Evolutionary conservation across 306 rosid species (phyloP).

Genomic region (Malus sieversii): DNA sequence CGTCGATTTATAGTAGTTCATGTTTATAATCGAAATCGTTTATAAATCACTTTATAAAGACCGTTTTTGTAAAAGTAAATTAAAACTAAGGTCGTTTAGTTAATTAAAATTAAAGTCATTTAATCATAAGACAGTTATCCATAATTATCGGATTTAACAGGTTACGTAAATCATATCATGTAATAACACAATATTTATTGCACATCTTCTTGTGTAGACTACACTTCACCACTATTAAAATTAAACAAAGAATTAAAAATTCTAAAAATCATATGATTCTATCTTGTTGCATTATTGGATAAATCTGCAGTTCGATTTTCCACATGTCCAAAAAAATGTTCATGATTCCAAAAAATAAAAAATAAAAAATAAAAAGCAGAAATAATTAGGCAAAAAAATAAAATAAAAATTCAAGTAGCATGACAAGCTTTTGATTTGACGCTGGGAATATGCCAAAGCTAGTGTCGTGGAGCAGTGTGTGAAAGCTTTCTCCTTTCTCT

Average conservation of each 20-base stretch:
- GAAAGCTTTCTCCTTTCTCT: neutral
- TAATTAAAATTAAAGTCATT: rapidly evolving
- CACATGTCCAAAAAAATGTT: neutral
- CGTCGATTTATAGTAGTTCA: no score
- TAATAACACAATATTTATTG: neutral
- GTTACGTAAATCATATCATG: neutral
- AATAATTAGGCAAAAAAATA: neutral
- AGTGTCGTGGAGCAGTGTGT: conserved; percentile 2
- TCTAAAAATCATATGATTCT: neutral
- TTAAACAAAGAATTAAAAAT: neutral
- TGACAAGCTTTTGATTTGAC: conserved; percentile 1
- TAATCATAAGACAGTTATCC: rapidly evolving
- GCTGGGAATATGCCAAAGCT: conserved; percentile 23
- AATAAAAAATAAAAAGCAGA: neutral
- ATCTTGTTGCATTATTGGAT: neutral
- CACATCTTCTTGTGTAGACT: neutral
- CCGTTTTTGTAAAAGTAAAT: no score
- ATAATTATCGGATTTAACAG: no score
- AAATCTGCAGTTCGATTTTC: neutral
- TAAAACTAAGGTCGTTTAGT: no score
- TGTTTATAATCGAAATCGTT: no score
- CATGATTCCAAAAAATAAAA: neutral
- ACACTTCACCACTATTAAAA: neutral
- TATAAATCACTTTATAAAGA: no score
- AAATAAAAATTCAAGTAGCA: neutral